Evolutionary conservation across 1,284 basidiomycete genomes (phyloP), one percentile per base, ranked within the genome.

Genomic region (Marasmius tenuissimus): DNA sequence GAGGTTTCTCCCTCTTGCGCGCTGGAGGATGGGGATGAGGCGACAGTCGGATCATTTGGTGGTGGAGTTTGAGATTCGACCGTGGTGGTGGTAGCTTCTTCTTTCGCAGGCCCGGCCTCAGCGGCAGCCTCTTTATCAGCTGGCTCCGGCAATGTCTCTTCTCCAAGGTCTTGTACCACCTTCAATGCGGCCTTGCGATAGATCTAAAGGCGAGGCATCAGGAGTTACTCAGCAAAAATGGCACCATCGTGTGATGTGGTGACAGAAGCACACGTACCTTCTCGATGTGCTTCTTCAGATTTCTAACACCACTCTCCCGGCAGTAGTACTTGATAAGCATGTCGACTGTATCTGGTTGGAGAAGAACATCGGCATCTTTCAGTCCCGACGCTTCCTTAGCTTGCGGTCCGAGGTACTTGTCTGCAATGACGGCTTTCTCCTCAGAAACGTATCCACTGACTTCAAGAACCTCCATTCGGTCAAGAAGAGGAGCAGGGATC

Each of bases 391-490:
- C 87, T 69, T 96, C 94, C 81, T 92, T 96, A 11, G 96, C 97
- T 76, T 98, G 95, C 35, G 97, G 97, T 3, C 89, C 92, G 3
- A 99, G 86, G 75, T 98, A 99, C 70, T 87, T 86, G 40, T 91
- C 87, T 1, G 97, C 97, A 67, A 99, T 99, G 64, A 91, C 89
- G 20, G 89, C 82, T 81, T 99, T 99, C 79, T 99, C 96, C 70
- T 98, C 97, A 0, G 94, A 92, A 22, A 98, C 97, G 74, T 99
- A 99, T 16, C 96, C 95, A 63, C 89, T 92, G 34, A 99, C 95
- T 79, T 98, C 95, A 60, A 99, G 87, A 1, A 99, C 95, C 74
- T 99, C 97, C 94, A 96, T 96, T 63, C 96, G 90, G 75, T 99
- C 97, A 35, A 98, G 85, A 11, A 99, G 81, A 2, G 97, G 97